Evolutionary conservation across 1,139 yeast genomes (phyloP).

Genomic region (Protomyces macrosporus): DNA sequence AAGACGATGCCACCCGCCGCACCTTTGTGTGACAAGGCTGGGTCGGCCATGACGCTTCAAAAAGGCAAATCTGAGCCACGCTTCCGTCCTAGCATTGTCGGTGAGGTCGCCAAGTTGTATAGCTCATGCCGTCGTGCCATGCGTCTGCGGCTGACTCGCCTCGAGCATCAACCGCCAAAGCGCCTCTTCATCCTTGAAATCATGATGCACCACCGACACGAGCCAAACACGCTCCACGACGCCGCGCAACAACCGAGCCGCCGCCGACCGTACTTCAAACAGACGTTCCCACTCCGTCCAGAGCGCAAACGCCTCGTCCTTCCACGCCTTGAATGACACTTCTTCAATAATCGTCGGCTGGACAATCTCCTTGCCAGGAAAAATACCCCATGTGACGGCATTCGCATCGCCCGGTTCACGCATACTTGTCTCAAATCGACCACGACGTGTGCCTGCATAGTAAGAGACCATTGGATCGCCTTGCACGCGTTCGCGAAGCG

Average conservation of each 20-base stretch:
- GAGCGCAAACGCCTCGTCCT: constrained; percentile 84
- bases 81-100: not conserved
- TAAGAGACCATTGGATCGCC: constrained; percentile 59
- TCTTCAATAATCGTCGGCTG: constrained; percentile 86
- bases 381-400: constrained; percentile 96
- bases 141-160: not conserved
- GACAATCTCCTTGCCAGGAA: constrained; percentile 76
- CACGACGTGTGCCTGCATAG: constrained; percentile 60
- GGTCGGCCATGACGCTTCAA: constrained; percentile 12
- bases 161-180: constrained; percentile 56
- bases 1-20: constrained; percentile 4
- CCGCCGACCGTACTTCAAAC: constrained; percentile 53
- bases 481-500: constrained; percentile 39
- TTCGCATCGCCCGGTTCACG: constrained; percentile 49
- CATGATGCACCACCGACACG: constrained; percentile 81
- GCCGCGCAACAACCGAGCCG: constrained; percentile 57
- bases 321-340: constrained; percentile 87
- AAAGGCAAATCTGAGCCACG: constrained; percentile 26
- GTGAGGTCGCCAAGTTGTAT: not conserved
- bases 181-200: constrained; percentile 65
- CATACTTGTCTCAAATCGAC: constrained; percentile 58
- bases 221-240: constrained; percentile 62
- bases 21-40: not conserved
- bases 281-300: constrained; percentile 91
- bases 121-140: not conserved